phyloP scores from a whole-genome alignment of 441 rosid genomes.

The Viola pubescens region DNA sequence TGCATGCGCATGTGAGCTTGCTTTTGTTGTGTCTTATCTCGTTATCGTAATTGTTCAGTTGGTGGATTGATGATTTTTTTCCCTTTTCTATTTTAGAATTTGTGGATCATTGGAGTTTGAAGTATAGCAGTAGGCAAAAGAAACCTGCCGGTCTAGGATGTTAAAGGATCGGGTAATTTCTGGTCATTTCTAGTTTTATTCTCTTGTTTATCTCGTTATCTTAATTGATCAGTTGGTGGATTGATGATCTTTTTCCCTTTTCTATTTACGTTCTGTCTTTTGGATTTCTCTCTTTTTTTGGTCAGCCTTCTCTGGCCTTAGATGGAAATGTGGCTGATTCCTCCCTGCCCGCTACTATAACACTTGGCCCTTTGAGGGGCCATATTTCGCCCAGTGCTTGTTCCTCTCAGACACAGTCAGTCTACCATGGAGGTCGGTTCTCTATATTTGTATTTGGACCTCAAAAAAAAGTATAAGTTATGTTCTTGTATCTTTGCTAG shows the following conservation, averaged over 20 bases:
- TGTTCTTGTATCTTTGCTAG: conserved; percentile 3
- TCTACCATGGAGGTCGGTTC: conserved; percentile 35
- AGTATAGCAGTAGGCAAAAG: background rate
- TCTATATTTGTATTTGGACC: conserved; percentile 3
- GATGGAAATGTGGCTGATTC: conserved; percentile 17
- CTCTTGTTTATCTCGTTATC: background rate
- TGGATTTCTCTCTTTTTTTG: conserved; percentile 4
- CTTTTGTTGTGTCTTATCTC: no score
- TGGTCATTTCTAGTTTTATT: background rate
- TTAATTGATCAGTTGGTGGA: background rate
- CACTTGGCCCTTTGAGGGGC: conserved; percentile 23
- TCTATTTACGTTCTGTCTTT: no score
- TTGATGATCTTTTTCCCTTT: background rate
- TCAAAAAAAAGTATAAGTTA: background rate
- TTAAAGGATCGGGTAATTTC: conserved; percentile 27
- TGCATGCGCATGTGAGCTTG: no score
- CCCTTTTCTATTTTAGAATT: no score
- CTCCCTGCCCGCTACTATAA: conserved; percentile 23
- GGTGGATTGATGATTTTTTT: no score
- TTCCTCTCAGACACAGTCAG: conserved; percentile 21
- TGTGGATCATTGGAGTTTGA: no score
- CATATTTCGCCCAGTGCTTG: conserved; percentile 23
- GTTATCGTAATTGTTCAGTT: no score
- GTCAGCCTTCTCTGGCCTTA: conserved; percentile 15
- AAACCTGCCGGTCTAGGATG: conserved; percentile 18